Percentiles rank a stretch among this genome's conserved stretches.
Conservation (phyloP, 352 stramenopile genomes). For the Globisporangium nagaii region DNA sequence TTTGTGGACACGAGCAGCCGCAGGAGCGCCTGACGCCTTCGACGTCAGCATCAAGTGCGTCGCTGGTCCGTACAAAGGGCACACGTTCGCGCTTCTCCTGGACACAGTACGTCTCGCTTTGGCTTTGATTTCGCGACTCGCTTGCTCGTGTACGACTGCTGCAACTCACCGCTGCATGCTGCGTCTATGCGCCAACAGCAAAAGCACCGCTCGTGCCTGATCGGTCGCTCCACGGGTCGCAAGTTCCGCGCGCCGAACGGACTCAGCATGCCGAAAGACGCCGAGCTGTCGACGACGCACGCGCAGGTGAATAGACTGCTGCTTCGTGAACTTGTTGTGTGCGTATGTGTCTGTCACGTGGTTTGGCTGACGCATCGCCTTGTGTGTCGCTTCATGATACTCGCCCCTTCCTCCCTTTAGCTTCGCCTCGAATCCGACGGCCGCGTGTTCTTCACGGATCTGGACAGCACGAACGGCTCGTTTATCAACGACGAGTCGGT, state of each 20-base stretch:
- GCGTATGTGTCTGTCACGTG: background rate
- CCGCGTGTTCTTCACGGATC: constrained; percentile 61
- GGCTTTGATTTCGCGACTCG: no score
- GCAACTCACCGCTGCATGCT: no score
- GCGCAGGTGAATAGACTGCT: constrained; percentile 34
- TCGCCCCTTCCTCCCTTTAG: constrained; percentile 14
- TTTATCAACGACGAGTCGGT: constrained; percentile 52
- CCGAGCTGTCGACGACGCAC: constrained; percentile 79
- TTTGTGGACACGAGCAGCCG: constrained; percentile 9
- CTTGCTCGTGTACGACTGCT: no score
- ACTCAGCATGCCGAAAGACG: constrained; percentile 74
- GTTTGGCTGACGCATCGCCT: no score
- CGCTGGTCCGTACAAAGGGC: constrained; percentile 51
- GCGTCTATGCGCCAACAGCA: no score
- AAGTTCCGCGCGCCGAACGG: constrained; percentile 72
- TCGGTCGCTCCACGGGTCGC: constrained; percentile 72
- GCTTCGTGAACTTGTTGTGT: background rate
- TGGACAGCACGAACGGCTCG: constrained; percentile 81
- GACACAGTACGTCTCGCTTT: constrained; percentile 27
- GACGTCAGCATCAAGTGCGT: constrained; percentile 49
- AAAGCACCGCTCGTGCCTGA: constrained; percentile 49
- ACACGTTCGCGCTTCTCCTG: constrained; percentile 54
- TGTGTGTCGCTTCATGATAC: no score
- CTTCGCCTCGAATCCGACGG: constrained; percentile 60
- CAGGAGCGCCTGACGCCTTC: constrained; percentile 32